Evolutionary conservation across 176 grass and related monocot species (phyloP).

Genomic region (Aegilops sharonensis): DNA sequence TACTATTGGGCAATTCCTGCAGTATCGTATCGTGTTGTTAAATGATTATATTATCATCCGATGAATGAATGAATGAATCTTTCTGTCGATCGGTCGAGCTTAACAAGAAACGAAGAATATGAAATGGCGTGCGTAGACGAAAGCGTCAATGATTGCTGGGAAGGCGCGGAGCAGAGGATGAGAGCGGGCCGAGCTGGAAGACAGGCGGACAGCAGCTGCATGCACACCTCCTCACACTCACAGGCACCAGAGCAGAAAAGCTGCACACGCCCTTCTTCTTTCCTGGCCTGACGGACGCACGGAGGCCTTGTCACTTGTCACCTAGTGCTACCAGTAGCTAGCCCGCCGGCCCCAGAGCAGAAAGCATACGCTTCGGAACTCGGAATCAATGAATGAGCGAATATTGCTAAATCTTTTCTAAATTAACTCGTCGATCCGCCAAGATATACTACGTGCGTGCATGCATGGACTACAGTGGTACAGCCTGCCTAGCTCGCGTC

Average conservation of each 20-base stretch:
- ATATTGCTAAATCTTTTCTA: not conserved
- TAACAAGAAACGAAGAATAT: not conserved
- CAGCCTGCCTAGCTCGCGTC: not conserved
- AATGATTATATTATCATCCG: no score
- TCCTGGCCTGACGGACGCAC: not conserved
- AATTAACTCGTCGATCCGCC: not conserved
- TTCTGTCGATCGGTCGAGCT: slow-evolving; percentile 10
- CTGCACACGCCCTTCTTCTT: not conserved
- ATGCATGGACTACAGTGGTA: not conserved
- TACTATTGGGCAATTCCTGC: not conserved
- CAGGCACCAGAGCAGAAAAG: slow-evolving; percentile 13
- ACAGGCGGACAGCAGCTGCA: slow-evolving; percentile 35
- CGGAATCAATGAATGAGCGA: not conserved
- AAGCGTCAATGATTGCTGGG: slow-evolving; percentile 42
- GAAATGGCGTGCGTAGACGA: not conserved
- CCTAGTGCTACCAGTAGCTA: not conserved
- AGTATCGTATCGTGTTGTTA: not conserved
- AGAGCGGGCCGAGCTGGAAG: slow-evolving; percentile 35
- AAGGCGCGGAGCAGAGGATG: slow-evolving; percentile 17
- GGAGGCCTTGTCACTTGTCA: slow-evolving; percentile 1
- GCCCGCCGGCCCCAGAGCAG: not conserved
- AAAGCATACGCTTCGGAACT: not conserved
- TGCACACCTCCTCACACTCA: not conserved
- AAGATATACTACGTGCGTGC: not conserved
- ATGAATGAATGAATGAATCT: slow-evolving; percentile 5